Percentiles rank a stretch among this genome's conserved stretches.
phyloP scores from a whole-genome alignment of 345 rosid species.

The Trapa bicornis region DNA sequence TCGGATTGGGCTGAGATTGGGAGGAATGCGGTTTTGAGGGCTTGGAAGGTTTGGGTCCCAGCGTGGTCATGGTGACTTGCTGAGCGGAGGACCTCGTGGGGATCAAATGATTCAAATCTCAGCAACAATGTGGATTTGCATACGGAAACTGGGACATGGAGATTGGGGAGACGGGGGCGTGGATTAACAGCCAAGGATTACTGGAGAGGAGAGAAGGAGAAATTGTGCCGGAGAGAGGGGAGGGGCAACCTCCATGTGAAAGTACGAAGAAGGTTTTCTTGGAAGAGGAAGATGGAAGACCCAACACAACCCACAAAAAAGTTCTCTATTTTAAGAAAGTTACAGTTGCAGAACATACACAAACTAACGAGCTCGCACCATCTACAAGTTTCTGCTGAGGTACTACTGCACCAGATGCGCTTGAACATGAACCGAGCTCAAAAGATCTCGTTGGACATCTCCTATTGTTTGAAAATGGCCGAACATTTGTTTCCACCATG shows the following conservation, averaged over 20 bases:
- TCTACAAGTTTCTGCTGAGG: no score
- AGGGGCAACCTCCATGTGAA: not conserved
- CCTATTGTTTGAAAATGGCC: no score
- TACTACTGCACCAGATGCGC: no score
- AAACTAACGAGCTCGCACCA: no score
- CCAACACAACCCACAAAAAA: no score
- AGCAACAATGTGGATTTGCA: not conserved
- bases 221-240: slow-evolving; percentile 6
- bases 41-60: not conserved
- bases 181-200: no score
- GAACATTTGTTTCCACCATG: no score
- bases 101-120: not conserved
- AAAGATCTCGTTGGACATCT: no score
- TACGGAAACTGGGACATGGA: not conserved
- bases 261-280: not conserved
- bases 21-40: slow-evolving; percentile 21
- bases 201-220: not conserved
- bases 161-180: not conserved
- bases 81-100: not conserved
- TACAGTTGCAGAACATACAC: no score
- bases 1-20: slow-evolving; percentile 11
- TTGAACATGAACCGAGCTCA: no score
- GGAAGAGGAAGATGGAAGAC: not conserved
- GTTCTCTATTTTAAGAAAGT: no score
- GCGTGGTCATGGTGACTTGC: slow-evolving; percentile 4